Conservation (phyloP, 208 protist species). For the Crithidia expoeki region DNA sequence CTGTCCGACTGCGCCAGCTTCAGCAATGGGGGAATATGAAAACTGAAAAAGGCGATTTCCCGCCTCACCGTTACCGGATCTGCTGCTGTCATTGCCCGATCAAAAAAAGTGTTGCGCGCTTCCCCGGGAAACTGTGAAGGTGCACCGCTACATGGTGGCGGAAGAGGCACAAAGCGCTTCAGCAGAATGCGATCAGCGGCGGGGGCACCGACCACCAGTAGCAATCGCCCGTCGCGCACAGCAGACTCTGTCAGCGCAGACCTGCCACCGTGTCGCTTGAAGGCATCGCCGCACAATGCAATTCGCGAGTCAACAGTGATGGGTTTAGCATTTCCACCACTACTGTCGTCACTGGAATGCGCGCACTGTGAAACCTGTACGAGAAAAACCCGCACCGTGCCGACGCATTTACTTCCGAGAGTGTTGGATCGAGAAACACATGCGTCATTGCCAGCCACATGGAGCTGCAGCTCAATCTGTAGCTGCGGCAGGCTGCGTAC, state of each 20-base stretch:
- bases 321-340: neutral
- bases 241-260: neutral
- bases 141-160: neutral
- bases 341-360: neutral
- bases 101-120: too few relatives aligned
- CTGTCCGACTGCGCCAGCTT: neutral
- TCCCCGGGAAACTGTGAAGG: neutral
- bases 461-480: slow-evolving; percentile 4
- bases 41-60: slow-evolving; percentile 6
- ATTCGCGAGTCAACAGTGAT: neutral
- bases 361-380: too few relatives aligned
- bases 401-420: neutral
- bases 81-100: too few relatives aligned
- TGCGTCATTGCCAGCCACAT: neutral
- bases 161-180: slow-evolving; percentile 31
- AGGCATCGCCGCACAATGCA: neutral
- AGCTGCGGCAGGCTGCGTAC: slow-evolving; percentile 36
- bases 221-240: slow-evolving; percentile 5
- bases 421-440: neutral
- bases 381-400: slow-evolving; percentile 8
- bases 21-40: neutral
- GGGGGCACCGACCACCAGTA: slow-evolving; percentile 43
- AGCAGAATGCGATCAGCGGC: slow-evolving; percentile 39
- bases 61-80: neutral
- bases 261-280: neutral